phyloP scores from a whole-genome alignment of 140 eudicot genomes.

The Ambrosia hybrid region DNA sequence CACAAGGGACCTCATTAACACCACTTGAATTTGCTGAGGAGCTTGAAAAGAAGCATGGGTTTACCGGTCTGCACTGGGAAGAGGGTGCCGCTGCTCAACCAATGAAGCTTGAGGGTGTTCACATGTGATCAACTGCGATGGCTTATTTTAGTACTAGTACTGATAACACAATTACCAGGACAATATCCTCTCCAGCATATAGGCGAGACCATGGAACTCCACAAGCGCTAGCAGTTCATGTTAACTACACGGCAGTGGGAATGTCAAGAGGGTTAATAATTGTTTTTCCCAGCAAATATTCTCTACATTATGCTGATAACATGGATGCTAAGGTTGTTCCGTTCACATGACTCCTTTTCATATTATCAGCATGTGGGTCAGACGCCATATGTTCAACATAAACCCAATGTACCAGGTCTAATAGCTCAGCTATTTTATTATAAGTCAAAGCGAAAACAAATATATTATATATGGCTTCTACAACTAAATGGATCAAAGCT shows the following conservation, averaged over 20 bases:
- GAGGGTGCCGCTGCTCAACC: constrained; percentile 93
- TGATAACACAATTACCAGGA: constrained; percentile 59
- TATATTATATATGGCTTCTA: neutral
- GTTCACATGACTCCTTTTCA: constrained; percentile 7
- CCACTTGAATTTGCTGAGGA: constrained; percentile 83
- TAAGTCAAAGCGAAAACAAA: neutral
- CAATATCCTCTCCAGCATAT: constrained; percentile 65
- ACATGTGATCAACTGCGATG: constrained; percentile 64
- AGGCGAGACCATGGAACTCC: constrained; percentile 86
- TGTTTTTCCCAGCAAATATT: constrained; percentile 77
- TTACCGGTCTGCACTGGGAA: constrained; percentile 76
- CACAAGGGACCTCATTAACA: constrained; percentile 37
- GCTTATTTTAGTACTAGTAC: constrained; percentile 74
- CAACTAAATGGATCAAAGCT: constrained; percentile 1
- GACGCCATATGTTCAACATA: too few species aligned
- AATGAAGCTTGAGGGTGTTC: constrained; percentile 91
- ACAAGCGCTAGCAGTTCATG: constrained; percentile 75
- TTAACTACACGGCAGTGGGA: constrained; percentile 80
- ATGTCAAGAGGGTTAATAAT: constrained; percentile 77
- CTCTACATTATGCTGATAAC: constrained; percentile 62
- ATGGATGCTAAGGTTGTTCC: constrained; percentile 65
- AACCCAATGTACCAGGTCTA: too few species aligned
- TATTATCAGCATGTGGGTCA: too few species aligned
- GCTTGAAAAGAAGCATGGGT: constrained; percentile 81
- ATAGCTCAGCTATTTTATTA: neutral